These are phyloP conservation scores for Crucihimalaya himalaica DNA, from an alignment of 345 rosid species.

Conservation along the genomic window DNA sequence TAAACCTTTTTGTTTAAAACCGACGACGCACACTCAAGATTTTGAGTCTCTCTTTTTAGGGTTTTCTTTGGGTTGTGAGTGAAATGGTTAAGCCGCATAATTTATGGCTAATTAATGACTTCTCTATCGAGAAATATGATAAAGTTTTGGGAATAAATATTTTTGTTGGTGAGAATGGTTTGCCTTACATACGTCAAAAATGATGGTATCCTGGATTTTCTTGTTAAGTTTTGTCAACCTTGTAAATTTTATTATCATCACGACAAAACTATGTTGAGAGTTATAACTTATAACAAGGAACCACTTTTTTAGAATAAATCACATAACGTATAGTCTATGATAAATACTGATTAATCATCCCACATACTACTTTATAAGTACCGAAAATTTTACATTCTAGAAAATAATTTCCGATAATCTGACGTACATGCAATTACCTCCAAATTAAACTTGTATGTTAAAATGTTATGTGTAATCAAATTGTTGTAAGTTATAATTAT, in stretches of 20 bases:
- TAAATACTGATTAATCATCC: too few relatives aligned
- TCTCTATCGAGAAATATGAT: conserved; percentile 67
- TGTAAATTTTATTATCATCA: too few relatives aligned
- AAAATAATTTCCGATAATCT: neutral
- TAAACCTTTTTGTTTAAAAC: conserved; percentile 58
- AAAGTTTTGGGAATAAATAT: conserved; percentile 43
- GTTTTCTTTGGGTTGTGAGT: neutral
- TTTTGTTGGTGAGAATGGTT: neutral
- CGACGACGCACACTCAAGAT: conserved; percentile 24
- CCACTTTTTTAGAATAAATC: neutral
- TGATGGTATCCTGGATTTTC: neutral
- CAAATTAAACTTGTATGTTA: neutral
- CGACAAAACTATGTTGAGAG: too few relatives aligned
- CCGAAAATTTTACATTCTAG: neutral
- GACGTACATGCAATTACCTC: neutral
- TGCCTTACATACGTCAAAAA: neutral
- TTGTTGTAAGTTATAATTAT: neutral
- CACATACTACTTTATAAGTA: neutral
- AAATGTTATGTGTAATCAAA: neutral
- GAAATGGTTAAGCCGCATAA: conserved; percentile 15
- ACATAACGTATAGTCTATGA: neutral
- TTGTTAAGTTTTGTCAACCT: neutral
- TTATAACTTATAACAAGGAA: too few relatives aligned
- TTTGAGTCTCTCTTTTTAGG: conserved; percentile 2
- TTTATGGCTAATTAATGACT: conserved; percentile 57